These are phyloP conservation scores for Diplodia corticola DNA, from an alignment of 2,329 filamentous ascomycete genomes.

Conservation along the genomic window DNA sequence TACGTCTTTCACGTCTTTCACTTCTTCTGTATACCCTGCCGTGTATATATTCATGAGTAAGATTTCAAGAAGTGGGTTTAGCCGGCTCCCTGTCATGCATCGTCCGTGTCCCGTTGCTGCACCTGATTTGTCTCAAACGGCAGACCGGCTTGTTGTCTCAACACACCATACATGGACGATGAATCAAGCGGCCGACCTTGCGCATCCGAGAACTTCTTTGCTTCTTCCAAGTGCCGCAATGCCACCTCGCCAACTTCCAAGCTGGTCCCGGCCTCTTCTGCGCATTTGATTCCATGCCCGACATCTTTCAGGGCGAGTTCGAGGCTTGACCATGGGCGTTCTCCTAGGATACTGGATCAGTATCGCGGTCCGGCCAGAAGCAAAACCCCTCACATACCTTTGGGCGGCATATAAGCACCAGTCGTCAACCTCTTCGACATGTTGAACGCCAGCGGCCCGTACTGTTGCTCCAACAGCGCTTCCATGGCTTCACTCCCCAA, in stretches of 20 bases:
- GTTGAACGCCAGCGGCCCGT: constrained; percentile 32
- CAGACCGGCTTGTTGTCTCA: background rate
- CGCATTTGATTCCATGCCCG: constrained; percentile 49
- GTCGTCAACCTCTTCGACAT: constrained; percentile 33
- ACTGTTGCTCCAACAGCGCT: constrained; percentile 41
- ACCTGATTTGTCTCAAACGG: background rate
- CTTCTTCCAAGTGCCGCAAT: constrained; percentile 47
- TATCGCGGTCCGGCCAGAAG: too few species aligned
- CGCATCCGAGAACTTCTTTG: constrained; percentile 31
- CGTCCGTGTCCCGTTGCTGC: background rate
- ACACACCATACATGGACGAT: background rate
- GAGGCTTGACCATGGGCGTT: constrained; percentile 49
- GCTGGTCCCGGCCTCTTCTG: constrained; percentile 41
- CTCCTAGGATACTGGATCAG: background rate
- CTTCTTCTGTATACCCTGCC: too few species aligned
- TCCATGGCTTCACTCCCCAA: constrained; percentile 47
- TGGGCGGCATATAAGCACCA: constrained; percentile 32
- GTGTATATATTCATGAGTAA: too few species aligned
- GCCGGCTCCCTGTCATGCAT: background rate
- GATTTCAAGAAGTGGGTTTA: background rate
- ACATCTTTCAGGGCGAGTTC: constrained; percentile 56
- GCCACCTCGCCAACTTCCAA: constrained; percentile 48
- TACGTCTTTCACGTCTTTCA: too few species aligned
- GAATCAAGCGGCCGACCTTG: background rate
- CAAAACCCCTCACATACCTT: constrained; percentile 28